A percentile compares a stretch with the other conserved stretches of the same genome.
These are phyloP conservation scores for Dichotomocladium elegans DNA, from an alignment of 371 early-diverging fungal genomes.

Conservation along the genomic window DNA sequence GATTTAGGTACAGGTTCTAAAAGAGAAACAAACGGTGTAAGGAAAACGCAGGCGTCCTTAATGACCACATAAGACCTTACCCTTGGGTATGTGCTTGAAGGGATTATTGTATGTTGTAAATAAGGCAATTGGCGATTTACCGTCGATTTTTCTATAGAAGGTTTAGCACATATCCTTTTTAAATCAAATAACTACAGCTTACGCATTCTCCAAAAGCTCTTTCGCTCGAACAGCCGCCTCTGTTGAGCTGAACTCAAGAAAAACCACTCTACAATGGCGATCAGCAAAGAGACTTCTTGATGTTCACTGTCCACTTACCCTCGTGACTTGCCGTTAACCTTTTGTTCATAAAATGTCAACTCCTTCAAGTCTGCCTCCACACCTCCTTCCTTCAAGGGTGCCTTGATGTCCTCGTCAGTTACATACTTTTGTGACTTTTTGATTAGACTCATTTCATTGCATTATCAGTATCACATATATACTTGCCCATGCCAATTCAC, in stretches of 20 bases:
- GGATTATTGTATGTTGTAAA: constrained; percentile 42
- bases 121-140: constrained; percentile 27
- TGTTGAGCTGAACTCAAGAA: constrained; percentile 39
- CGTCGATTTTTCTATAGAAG: constrained; percentile 30
- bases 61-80: constrained; percentile 14
- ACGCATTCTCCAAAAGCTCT: constrained; percentile 39
- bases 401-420: constrained; percentile 47
- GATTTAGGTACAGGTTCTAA: constrained; percentile 29
- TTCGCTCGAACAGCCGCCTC: constrained; percentile 41
- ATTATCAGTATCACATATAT: too few relatives aligned
- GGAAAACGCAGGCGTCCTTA: neutral
- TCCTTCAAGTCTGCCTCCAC: constrained; percentile 38
- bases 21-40: neutral
- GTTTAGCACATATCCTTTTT: neutral
- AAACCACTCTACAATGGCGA: constrained; percentile 33
- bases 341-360: constrained; percentile 57
- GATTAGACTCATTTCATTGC: too few relatives aligned
- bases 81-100: constrained; percentile 49
- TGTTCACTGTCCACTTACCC: constrained; percentile 28
- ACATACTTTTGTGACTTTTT: constrained; percentile 40
- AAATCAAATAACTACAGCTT: constrained; percentile 3
- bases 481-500: constrained; percentile 51
- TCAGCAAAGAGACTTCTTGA: neutral
- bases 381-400: constrained; percentile 35
- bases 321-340: constrained; percentile 64